Base-by-base conservation (phyloP, 2,329 filamentous ascomycete genomes). In the Fusarium cicatricum region DNA sequence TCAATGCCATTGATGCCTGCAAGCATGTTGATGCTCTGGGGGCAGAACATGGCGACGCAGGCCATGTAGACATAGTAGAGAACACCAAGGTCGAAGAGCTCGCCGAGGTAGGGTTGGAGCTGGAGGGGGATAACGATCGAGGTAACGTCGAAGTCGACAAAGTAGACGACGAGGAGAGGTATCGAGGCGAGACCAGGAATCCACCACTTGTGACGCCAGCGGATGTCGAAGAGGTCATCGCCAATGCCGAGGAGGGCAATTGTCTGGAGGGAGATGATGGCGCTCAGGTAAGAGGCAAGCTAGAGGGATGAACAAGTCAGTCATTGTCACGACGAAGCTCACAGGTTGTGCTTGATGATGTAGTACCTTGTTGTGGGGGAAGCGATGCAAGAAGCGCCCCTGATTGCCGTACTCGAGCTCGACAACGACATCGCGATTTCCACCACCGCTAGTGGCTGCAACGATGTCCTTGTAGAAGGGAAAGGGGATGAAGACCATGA, bases 11-110 rank as follows among this genome's bases (percentile, higher is more conserved):
- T 99, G 76, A 99, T 91, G n/a, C 95, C 95, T 0, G 95, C 95
- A n/a, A 99, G 82, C 78, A 99, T 99, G 80, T 99, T 99, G 84
- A 99, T 99, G 75, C 92, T 92, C 78, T 99, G 98, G 7, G 95
- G 93, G 66, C 92, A 96, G 80, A 99, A 99, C 75, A 99, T 99
- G 72, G 94, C 91, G 65, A 99, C 85, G 52, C 90, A 89, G 46
- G 92, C 91, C 95, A 99, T 99, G 82, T 98, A 99, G 70, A 89
- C 79, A 78, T 99, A 99, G 84, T 99, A 99, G 52, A 91, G 78
- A 72, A 85, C 76, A 28, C 89, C 90, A 8, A 98, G 85, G 73
- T 98, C 88, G 72, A 98, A 83, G 42, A 97, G 84, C 66, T 91
- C 86, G 57, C 93, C 93, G 9, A 97, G 81, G 70, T 95, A 96